Base-by-base conservation (phyloP, 2,329 filamentous ascomycete genomes). In the Aspergillus quadricinctus region DNA sequence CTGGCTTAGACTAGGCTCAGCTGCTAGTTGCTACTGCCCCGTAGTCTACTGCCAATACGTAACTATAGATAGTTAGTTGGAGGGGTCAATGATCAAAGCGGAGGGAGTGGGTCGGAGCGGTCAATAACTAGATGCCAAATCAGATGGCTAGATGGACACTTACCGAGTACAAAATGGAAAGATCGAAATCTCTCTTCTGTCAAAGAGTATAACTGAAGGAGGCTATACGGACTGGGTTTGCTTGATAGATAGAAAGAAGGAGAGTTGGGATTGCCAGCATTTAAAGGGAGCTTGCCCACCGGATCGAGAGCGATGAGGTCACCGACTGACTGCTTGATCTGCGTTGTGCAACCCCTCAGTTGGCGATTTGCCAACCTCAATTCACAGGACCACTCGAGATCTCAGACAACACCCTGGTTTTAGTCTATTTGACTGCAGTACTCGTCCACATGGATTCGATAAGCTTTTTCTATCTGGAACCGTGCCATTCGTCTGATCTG, bases 281-380 rank as follows among this genome's bases (percentile, higher is more conserved):
- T 35, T 37, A 37, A 37, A 17, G 14, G 31, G 14, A 37, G 14
- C 31, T 7, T 14, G 29, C 1, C 52, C 43, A 45, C 48, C 52
- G 55, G 48, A 25, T 43, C 7, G 28, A 31, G 9, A 35, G 31
- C 45, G 40, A 57, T 57, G 55, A 57, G 49, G 48, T 57, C 55
- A 57, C 49, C 45, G 6, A 3, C 2, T 49, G 3, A 4, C 2
- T 52, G 29, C 48, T 41, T 40, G 29, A 37, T 37, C 28, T 17
- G 28, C 28, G n/a, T 43, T 45, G 25, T 41, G 40, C 5, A 37
- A 37, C 53, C 53, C 53, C 48, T 51, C 53, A 46, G 29, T 37
- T 37, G 5, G 31, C 14, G 4, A 35, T 35, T 17, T 6, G 31
- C 31, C 14, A 6, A 35, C 11, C 4, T 14, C 31, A 35, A 7